A percentile compares a stretch with the other conserved stretches of the same genome.
phyloP scores from a whole-genome alignment of 192 early-diverging fungal genomes.

The Podila epicladia region DNA sequence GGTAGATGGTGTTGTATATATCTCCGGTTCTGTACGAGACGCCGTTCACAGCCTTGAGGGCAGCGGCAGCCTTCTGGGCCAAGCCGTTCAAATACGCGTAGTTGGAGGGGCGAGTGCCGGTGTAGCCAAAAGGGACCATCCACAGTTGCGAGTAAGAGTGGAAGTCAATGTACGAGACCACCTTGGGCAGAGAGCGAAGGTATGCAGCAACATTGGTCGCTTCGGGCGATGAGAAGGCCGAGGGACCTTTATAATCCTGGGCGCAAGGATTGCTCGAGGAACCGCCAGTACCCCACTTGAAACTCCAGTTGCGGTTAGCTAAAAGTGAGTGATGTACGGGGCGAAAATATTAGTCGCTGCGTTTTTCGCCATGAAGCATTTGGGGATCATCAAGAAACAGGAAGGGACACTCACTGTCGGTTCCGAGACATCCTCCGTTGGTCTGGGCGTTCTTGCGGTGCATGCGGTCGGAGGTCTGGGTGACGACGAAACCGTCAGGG shows the following conservation, averaged over 20 bases:
- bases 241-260: conserved; percentile 55
- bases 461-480: conserved; percentile 54
- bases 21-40: conserved; percentile 51
- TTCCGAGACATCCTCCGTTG: conserved; percentile 52
- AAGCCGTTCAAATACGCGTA: conserved; percentile 41
- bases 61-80: conserved; percentile 20
- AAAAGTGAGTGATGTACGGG: not conserved
- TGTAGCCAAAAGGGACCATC: conserved; percentile 52
- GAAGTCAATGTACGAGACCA: conserved; percentile 59
- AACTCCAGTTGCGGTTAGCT: conserved; percentile 64
- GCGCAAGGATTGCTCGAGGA: conserved; percentile 57
- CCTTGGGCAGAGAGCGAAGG: conserved; percentile 46
- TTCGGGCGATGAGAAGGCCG: conserved; percentile 55
- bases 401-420: conserved; percentile 41
- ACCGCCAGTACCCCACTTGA: conserved; percentile 58
- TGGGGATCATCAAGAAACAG: not conserved
- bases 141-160: conserved; percentile 66
- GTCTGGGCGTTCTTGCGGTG: conserved; percentile 59
- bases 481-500: conserved; percentile 68
- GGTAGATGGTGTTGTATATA: conserved; percentile 62
- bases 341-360: not conserved
- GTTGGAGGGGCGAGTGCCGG: conserved; percentile 21
- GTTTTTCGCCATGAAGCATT: not conserved
- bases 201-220: conserved; percentile 55
- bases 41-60: conserved; percentile 39